Conservation (phyloP, 1,284 basidiomycete genomes). For the Ganoderma sp. region DNA sequence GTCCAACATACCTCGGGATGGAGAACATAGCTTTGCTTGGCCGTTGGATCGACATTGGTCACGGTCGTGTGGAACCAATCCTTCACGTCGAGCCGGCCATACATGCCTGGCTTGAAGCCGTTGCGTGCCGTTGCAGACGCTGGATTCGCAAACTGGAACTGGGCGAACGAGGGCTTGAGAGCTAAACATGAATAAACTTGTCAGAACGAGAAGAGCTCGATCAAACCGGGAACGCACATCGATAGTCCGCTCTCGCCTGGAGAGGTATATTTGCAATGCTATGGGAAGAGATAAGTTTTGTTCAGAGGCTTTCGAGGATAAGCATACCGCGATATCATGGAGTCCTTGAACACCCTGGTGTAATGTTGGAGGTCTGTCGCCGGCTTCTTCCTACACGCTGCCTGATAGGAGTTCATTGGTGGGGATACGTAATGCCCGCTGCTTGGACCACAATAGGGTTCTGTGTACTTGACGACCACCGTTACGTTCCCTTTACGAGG, state of each 20-base stretch:
- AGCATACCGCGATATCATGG: conserved; percentile 47
- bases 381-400: conserved; percentile 45
- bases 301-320: not conserved
- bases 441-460: conserved; percentile 42
- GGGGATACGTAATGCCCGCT: conserved; percentile 41
- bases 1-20: conserved; percentile 60
- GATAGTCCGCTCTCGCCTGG: conserved; percentile 9
- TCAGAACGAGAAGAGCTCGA: not conserved
- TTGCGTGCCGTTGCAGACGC: conserved; percentile 56
- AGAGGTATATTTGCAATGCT: conserved; percentile 22
- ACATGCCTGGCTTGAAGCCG: conserved; percentile 60
- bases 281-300: not conserved
- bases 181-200: not conserved
- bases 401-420: conserved; percentile 61
- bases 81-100: conserved; percentile 61
- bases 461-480: conserved; percentile 45
- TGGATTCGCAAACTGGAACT: conserved; percentile 64
- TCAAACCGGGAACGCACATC: not conserved
- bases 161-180: conserved; percentile 42
- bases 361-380: conserved; percentile 59
- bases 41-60: conserved; percentile 75
- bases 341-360: conserved; percentile 47
- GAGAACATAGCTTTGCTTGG: conserved; percentile 71
- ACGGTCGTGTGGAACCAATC: conserved; percentile 70
- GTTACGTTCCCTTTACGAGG: conserved; percentile 32